Evolutionary conservation across 176 grass and related monocot genomes (phyloP), one percentile per base, ranked within the genome.

Genomic region (Bromus sterilis): DNA sequence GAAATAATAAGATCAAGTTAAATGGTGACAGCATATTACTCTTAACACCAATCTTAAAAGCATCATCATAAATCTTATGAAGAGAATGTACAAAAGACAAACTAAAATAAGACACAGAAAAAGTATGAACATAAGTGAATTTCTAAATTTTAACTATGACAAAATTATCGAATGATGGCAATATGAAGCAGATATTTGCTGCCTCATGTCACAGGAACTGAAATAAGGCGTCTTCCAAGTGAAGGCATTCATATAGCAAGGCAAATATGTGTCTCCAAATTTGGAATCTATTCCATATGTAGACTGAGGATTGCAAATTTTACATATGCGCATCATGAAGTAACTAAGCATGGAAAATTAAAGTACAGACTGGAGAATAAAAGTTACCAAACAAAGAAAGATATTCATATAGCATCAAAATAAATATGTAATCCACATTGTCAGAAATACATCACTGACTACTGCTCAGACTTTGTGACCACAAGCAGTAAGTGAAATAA

Each of bases 1-100:
- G 74, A 76, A 32, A 80, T 30, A 71, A 78, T 44, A 70, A 71
- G 56, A 28, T 65, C 24, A 49, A 32, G 36, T 60, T 46, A 90
- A 63, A 83, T 80, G 8, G 13, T 46, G 34, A 59, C 21, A 76
- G 33, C 25, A 24, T 75, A 81, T 60, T 67, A 13, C 26, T 70
- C 42, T 84, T 60, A 42, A 11, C 21, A 41, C 3, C 13, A 84
- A 72, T 28, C 24, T 81, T 46, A 81, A 44, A 20, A 23, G 53
- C 43, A 82, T 61, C 35, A 51, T 13, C 30, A 66, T 66, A 59
- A 76, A 78, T 7, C 44, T 39, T 42, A 78, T 78, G 11, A 78
- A n/a, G 78, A 41, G 2, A 79, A 59, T 25, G n/a, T 16, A 74
- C 14, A 75, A 74, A 56, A 79, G 20, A 13, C 23, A 58, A 49